Conservation (phyloP, 768 basidiomycete species). For the Tricholoma sp. region DNA sequence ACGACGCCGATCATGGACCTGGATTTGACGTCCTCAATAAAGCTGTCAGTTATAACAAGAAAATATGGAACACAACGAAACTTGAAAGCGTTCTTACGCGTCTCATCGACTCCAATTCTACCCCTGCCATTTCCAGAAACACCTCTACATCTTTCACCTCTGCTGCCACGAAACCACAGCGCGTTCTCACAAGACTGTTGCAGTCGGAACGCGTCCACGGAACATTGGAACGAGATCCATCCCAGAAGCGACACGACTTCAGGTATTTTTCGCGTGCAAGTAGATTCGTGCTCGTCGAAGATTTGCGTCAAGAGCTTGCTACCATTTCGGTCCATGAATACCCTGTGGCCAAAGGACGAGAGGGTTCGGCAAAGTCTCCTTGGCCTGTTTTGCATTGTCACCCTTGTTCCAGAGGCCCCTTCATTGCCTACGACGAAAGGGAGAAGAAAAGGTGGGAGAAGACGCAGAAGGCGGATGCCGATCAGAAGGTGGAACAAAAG, state of each 20-base stretch:
- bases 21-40: slow-evolving; percentile 53
- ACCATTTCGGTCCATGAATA: slow-evolving; percentile 87
- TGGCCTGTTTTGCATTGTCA: slow-evolving; percentile 88
- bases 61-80: slow-evolving; percentile 79
- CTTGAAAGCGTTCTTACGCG: slow-evolving; percentile 68
- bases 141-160: slow-evolving; percentile 16
- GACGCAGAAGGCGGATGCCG: slow-evolving; percentile 40
- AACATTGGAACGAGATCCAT: slow-evolving; percentile 87
- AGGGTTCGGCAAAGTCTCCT: slow-evolving; percentile 46
- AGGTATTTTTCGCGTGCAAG: slow-evolving; percentile 75
- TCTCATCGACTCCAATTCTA: slow-evolving; percentile 40
- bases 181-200: slow-evolving; percentile 55
- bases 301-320: slow-evolving; percentile 75
- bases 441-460: slow-evolving; percentile 67
- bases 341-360: slow-evolving; percentile 45
- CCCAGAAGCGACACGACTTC: slow-evolving; percentile 81
- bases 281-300: slow-evolving; percentile 89
- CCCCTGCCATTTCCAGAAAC: slow-evolving; percentile 14
- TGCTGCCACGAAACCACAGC: slow-evolving; percentile 30
- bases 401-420: slow-evolving; percentile 67
- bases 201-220: slow-evolving; percentile 85
- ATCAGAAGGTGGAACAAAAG: slow-evolving; percentile 36
- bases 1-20: slow-evolving; percentile 7
- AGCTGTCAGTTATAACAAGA: slow-evolving; percentile 67
- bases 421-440: slow-evolving; percentile 68